phyloP scores from a whole-genome alignment of 768 basidiomycete species.

The Auricularia cornea region DNA sequence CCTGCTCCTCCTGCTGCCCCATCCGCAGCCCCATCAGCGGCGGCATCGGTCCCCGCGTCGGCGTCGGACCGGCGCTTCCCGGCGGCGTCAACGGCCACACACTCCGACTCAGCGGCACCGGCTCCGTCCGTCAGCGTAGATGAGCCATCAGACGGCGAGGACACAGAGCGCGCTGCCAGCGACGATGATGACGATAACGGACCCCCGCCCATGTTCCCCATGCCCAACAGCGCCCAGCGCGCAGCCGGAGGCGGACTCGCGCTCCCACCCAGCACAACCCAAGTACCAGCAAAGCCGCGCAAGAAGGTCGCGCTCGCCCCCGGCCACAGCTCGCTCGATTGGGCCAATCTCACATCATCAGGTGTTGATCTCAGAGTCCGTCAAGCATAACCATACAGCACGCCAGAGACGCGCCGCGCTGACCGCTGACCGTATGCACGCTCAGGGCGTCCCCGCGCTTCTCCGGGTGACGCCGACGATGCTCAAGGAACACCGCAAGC shows the following conservation, averaged over 20 bases:
- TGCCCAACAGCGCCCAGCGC: conserved; percentile 63
- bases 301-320: conserved; percentile 85
- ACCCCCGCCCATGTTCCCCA: conserved; percentile 66
- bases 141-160: too few relatives aligned
- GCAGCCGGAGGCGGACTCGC: conserved; percentile 43
- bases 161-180: background rate
- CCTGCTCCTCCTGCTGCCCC: background rate
- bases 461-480: conserved; percentile 67
- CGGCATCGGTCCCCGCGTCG: too few relatives aligned
- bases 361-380: conserved; percentile 70
- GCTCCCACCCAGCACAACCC: conserved; percentile 55
- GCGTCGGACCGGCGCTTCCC: too few relatives aligned
- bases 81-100: too few relatives aligned
- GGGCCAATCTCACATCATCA: conserved; percentile 80
- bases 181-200: conserved; percentile 42
- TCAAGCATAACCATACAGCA: background rate
- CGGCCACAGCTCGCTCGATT: conserved; percentile 87
- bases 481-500: conserved; percentile 72
- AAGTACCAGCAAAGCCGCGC: conserved; percentile 49
- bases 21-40: too few relatives aligned
- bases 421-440: conserved; percentile 5
- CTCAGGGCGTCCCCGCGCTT: conserved; percentile 61
- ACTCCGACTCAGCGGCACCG: too few relatives aligned
- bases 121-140: too few relatives aligned
- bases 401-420: background rate